phyloP scores from a whole-genome alignment of 2,329 filamentous ascomycete genomes.

The Karstenula rhodostoma region DNA sequence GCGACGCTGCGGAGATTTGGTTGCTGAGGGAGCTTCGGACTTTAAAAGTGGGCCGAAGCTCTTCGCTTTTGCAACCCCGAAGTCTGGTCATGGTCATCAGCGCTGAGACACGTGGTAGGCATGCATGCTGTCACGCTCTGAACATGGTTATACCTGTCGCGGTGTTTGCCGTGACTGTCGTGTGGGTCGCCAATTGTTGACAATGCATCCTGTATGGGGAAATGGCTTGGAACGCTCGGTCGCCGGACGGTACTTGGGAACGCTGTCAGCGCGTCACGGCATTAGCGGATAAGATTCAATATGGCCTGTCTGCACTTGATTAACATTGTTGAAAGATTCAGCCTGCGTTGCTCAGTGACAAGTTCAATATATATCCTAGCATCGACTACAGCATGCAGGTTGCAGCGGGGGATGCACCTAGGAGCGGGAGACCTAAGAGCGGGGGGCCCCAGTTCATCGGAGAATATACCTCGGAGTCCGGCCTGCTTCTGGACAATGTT shows the following conservation, averaged over 20 bases:
- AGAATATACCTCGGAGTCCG: constrained; percentile 11
- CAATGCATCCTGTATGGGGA: neutral
- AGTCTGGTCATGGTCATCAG: constrained; percentile 7
- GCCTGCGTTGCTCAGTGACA: neutral
- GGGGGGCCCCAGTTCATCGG: constrained; percentile 7
- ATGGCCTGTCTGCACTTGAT: neutral
- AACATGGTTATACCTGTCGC: neutral
- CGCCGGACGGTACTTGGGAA: neutral
- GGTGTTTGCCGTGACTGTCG: neutral
- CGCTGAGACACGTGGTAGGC: constrained; percentile 4
- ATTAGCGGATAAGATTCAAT: neutral
- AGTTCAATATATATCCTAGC: neutral
- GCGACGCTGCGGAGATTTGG: constrained; percentile 5
- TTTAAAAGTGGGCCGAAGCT: constrained; percentile 3
- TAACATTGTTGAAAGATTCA: neutral
- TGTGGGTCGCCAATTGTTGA: neutral
- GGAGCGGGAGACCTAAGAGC: constrained; percentile 8
- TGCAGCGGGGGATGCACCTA: constrained; percentile 6
- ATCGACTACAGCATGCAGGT: neutral
- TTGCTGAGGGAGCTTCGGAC: neutral
- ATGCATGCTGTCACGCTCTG: neutral
- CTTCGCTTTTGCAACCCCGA: constrained; percentile 2
- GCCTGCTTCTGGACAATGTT: constrained; percentile 5
- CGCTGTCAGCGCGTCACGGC: neutral
- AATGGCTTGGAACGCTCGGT: neutral